Evolutionary conservation across 2,329 filamentous ascomycete genomes (phyloP).

Genomic region (Colletotrichum phormii): DNA sequence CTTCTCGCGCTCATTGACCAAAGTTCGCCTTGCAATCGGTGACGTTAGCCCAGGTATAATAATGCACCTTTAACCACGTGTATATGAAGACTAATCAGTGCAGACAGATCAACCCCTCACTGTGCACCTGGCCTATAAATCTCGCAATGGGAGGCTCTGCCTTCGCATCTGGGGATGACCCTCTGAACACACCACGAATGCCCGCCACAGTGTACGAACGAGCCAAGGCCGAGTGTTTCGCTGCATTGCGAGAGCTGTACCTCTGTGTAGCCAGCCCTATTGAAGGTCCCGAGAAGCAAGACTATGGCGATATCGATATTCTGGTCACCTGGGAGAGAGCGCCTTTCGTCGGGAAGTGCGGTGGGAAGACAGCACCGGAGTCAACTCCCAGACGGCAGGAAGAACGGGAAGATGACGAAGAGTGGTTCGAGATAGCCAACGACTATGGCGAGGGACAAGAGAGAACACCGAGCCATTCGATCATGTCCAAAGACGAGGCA

Average conservation of each 20-base stretch:
- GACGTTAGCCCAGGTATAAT: neutral
- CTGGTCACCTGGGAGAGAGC: slow-evolving; percentile 59
- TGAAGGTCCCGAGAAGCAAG: slow-evolving; percentile 75
- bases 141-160: slow-evolving; percentile 73
- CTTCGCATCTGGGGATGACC: slow-evolving; percentile 60
- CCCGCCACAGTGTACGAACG: slow-evolving; percentile 64
- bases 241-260: slow-evolving; percentile 63
- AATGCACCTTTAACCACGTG: neutral
- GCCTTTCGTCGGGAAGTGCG: slow-evolving; percentile 24
- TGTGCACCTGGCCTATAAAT: neutral
- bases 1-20: neutral
- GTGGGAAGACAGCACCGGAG: too few relatives aligned
- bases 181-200: slow-evolving; percentile 76
- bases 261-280: slow-evolving; percentile 68
- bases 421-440: neutral
- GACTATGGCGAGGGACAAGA: neutral
- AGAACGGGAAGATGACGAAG: neutral
- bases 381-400: neutral
- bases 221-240: slow-evolving; percentile 59
- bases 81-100: neutral
- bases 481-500: neutral
- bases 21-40: neutral
- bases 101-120: neutral
- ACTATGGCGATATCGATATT: slow-evolving; percentile 81
- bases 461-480: neutral